These are phyloP conservation scores for Mycosphaerelloides madeirae DNA, from an alignment of 2,329 filamentous ascomycete species.

Conservation along the genomic window DNA sequence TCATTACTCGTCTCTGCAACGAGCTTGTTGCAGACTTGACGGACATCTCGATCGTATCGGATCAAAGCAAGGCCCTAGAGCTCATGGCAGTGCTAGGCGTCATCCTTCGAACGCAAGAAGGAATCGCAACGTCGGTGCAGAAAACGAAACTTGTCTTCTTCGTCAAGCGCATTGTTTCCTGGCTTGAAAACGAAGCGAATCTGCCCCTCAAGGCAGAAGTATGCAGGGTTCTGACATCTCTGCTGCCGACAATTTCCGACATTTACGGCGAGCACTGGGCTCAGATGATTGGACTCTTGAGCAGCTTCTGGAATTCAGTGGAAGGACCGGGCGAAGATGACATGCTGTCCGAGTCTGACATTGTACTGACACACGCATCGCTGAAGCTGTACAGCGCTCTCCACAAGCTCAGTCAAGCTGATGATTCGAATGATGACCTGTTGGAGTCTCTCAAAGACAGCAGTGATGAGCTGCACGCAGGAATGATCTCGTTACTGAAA, in stretches of 20 bases:
- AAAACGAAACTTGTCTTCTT: slow-evolving; percentile 74
- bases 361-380: slow-evolving; percentile 59
- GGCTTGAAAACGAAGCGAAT: slow-evolving; percentile 54
- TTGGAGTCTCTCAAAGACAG: slow-evolving; percentile 65
- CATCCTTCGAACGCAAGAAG: slow-evolving; percentile 47
- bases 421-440: slow-evolving; percentile 81
- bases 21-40: slow-evolving; percentile 59
- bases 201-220: slow-evolving; percentile 52
- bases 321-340: not conserved
- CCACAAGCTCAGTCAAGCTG: slow-evolving; percentile 48
- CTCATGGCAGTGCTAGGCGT: slow-evolving; percentile 53
- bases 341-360: slow-evolving; percentile 17
- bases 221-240: slow-evolving; percentile 49
- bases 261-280: slow-evolving; percentile 90
- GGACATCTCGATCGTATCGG: slow-evolving; percentile 39
- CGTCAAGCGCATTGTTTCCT: slow-evolving; percentile 70
- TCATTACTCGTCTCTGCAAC: slow-evolving; percentile 53
- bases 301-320: slow-evolving; percentile 32
- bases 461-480: slow-evolving; percentile 51
- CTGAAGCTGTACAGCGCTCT: slow-evolving; percentile 65
- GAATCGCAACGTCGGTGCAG: slow-evolving; percentile 45
- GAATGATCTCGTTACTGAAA: slow-evolving; percentile 61
- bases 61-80: slow-evolving; percentile 32
- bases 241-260: slow-evolving; percentile 71
- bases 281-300: slow-evolving; percentile 36